These are phyloP conservation scores for Penicillium crustosum DNA, from an alignment of 2,329 filamentous ascomycete genomes.

Conservation along the genomic window DNA sequence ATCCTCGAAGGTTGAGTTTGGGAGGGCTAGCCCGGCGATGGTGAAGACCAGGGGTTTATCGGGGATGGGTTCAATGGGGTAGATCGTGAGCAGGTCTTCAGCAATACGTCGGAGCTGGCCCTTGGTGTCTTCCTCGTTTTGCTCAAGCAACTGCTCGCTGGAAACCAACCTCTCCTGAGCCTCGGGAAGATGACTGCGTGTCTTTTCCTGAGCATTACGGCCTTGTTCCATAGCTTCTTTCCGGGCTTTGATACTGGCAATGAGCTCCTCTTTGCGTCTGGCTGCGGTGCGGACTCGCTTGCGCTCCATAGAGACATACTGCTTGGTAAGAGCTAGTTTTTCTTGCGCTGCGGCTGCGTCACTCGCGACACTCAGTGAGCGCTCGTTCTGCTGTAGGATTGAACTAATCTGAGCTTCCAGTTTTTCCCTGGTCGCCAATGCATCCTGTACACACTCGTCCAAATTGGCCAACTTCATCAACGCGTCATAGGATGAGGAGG, in stretches of 20 bases:
- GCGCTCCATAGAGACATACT: slow-evolving; percentile 61
- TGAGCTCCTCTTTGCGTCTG: slow-evolving; percentile 66
- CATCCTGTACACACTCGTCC: slow-evolving; percentile 88
- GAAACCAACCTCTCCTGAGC: slow-evolving; percentile 60
- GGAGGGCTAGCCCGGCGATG: slow-evolving; percentile 74
- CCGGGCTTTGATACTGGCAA: slow-evolving; percentile 64
- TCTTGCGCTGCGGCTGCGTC: slow-evolving; percentile 42
- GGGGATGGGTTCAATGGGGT: slow-evolving; percentile 70
- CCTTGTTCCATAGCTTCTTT: slow-evolving; percentile 67
- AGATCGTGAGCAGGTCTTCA: slow-evolving; percentile 76
- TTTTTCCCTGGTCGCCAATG: slow-evolving; percentile 70
- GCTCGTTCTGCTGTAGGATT: slow-evolving; percentile 42
- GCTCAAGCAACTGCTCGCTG: slow-evolving; percentile 56
- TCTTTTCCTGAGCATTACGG: slow-evolving; percentile 57
- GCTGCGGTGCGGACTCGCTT: slow-evolving; percentile 64
- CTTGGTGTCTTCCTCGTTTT: slow-evolving; percentile 63
- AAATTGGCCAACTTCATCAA: slow-evolving; percentile 86
- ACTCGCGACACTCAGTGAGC: slow-evolving; percentile 31
- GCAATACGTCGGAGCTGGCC: slow-evolving; percentile 88
- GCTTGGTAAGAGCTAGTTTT: slow-evolving; percentile 43
- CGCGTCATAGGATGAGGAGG: slow-evolving; percentile 80
- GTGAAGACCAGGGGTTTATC: slow-evolving; percentile 73
- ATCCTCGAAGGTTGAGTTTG: slow-evolving; percentile 76
- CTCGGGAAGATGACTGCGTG: slow-evolving; percentile 61
- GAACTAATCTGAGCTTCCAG: slow-evolving; percentile 75